These are phyloP conservation scores for Cercospora zeina DNA, from an alignment of 2,329 filamentous ascomycete genomes.

Conservation along the genomic window DNA sequence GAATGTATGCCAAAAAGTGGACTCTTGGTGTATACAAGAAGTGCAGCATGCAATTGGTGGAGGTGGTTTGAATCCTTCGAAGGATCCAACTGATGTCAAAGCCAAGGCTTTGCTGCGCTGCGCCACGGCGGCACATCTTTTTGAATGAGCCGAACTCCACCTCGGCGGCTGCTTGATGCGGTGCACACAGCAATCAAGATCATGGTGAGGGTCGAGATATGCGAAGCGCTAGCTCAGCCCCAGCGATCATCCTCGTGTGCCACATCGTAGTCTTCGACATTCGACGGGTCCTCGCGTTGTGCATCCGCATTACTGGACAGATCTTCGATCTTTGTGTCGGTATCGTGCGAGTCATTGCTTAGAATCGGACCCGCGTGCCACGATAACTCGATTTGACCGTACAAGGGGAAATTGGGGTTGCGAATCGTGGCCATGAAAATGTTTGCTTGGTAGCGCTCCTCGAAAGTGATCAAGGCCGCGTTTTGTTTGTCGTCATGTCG, in stretches of 20 bases:
- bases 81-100: conserved; percentile 14
- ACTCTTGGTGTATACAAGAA: conserved; percentile 13
- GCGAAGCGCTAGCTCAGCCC: conserved; percentile 14
- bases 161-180: background rate
- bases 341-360: conserved; percentile 4
- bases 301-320: conserved; percentile 4
- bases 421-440: conserved; percentile 41
- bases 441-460: conserved; percentile 63
- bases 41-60: conserved; percentile 1
- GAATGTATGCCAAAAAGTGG: background rate
- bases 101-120: conserved; percentile 14
- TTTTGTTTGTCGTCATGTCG: conserved; percentile 44
- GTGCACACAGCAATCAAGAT: background rate
- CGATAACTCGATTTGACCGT: conserved; percentile 64
- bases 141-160: conserved; percentile 8
- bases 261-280: conserved; percentile 23
- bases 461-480: conserved; percentile 46
- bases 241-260: conserved; percentile 33
- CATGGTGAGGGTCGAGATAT: background rate
- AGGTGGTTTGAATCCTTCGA: background rate
- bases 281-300: conserved; percentile 9
- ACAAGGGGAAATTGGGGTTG: conserved; percentile 54
- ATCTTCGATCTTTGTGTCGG: conserved; percentile 16
- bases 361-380: conserved; percentile 52
- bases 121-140: conserved; percentile 15